These are phyloP conservation scores for Lentinula edodes DNA, from an alignment of 768 basidiomycete genomes.

Conservation along the genomic window DNA sequence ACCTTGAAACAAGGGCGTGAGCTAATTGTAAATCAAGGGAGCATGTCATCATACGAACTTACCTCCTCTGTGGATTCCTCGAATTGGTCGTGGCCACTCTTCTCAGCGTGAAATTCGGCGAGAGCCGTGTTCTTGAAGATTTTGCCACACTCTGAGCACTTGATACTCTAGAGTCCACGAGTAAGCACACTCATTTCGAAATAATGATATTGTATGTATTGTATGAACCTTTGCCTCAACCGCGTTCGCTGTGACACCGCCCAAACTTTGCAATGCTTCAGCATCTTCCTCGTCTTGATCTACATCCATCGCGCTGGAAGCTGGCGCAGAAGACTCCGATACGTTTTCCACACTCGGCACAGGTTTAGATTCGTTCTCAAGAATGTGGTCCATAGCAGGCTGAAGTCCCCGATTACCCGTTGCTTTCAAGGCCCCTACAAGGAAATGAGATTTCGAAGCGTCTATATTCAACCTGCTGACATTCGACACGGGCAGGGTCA, in stretches of 20 bases:
- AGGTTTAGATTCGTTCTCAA: constrained; percentile 73
- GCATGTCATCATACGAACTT: not conserved
- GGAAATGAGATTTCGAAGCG: not conserved
- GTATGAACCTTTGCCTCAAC: constrained; percentile 62
- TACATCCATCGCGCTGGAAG: constrained; percentile 35
- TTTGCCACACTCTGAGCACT: constrained; percentile 81
- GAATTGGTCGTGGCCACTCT: constrained; percentile 92
- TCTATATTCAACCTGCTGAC: constrained; percentile 38
- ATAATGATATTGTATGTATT: constrained; percentile 10
- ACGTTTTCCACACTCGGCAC: constrained; percentile 59
- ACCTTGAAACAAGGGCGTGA: constrained; percentile 41
- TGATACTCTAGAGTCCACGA: constrained; percentile 56
- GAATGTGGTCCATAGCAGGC: constrained; percentile 84
- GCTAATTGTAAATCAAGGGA: constrained; percentile 1
- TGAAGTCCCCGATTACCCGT: constrained; percentile 83
- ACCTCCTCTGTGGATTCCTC: constrained; percentile 96
- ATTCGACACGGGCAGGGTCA: constrained; percentile 76
- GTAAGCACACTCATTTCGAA: not conserved
- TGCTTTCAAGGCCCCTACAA: constrained; percentile 81
- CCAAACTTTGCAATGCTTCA: constrained; percentile 50
- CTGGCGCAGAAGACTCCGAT: constrained; percentile 27
- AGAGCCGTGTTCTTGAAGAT: constrained; percentile 80
- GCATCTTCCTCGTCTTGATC: constrained; percentile 73
- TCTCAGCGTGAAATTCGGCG: constrained; percentile 91
- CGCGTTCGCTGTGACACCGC: constrained; percentile 32